Conservation (phyloP, 164 flowering plant genomes). For the Berberis thunbergii region DNA sequence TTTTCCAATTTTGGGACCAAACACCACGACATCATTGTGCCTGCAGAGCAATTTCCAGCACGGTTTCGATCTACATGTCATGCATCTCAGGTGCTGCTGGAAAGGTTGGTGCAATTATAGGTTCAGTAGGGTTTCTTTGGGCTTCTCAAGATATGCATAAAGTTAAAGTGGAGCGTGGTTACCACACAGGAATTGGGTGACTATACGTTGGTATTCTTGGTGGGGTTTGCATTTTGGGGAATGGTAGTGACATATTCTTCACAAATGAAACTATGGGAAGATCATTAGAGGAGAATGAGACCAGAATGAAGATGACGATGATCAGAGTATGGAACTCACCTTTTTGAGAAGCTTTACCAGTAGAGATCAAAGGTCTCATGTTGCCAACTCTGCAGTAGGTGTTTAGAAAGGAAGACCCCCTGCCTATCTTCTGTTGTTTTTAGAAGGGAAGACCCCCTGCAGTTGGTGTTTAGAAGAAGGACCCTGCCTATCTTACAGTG, state of each 20-base stretch:
- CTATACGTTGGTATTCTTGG: slow-evolving; percentile 26
- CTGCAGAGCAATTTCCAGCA: slow-evolving; percentile 68
- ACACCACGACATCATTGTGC: slow-evolving; percentile 59
- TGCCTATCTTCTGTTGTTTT: too few species aligned
- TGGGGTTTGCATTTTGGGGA: slow-evolving; percentile 38
- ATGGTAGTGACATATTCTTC: slow-evolving; percentile 33
- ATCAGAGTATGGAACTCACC: neutral
- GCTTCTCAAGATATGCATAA: slow-evolving; percentile 21
- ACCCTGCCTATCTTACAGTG: neutral
- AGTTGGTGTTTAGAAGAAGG: neutral
- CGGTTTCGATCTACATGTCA: slow-evolving; percentile 65
- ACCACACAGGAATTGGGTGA: slow-evolving; percentile 24
- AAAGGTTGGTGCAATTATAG: slow-evolving; percentile 55
- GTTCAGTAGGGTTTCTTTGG: slow-evolving; percentile 46
- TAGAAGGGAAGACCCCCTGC: too few species aligned
- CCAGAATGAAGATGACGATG: slow-evolving; percentile 7
- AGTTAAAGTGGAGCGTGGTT: slow-evolving; percentile 5
- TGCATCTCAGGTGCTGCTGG: slow-evolving; percentile 54
- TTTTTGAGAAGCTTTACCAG: slow-evolving; percentile 4
- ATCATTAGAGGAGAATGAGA: slow-evolving; percentile 67
- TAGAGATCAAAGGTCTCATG: neutral
- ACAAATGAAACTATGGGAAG: slow-evolving; percentile 47
- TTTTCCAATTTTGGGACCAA: slow-evolving; percentile 63
- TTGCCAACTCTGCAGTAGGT: neutral
- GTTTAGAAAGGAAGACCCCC: too few species aligned